phyloP scores from a whole-genome alignment of 352 stramenopile genomes.

The Globisporangium mamillatum region DNA sequence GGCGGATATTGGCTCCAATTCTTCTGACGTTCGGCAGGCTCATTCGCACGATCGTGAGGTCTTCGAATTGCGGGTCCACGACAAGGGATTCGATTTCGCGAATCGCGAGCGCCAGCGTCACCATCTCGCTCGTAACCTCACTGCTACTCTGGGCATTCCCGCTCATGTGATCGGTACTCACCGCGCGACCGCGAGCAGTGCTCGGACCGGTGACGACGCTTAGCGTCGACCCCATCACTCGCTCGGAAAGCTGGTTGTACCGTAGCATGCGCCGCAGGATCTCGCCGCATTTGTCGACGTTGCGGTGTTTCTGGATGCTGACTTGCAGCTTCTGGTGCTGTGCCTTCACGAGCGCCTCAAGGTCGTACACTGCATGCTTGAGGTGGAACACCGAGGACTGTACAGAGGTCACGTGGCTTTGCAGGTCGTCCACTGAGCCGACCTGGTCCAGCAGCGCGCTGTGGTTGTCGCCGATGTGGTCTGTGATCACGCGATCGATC shows the following conservation, averaged over 20 bases:
- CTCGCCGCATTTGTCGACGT: slow-evolving; percentile 72
- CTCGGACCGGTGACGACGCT: slow-evolving; percentile 22
- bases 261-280: slow-evolving; percentile 70
- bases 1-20: slow-evolving; percentile 43
- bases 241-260: slow-evolving; percentile 73
- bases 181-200: not conserved
- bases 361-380: slow-evolving; percentile 55
- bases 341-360: slow-evolving; percentile 51
- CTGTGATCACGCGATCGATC: slow-evolving; percentile 77
- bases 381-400: slow-evolving; percentile 63
- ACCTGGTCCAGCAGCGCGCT: slow-evolving; percentile 65
- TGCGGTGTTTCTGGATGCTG: slow-evolving; percentile 73
- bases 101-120: slow-evolving; percentile 63
- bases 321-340: slow-evolving; percentile 57
- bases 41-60: slow-evolving; percentile 62
- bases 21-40: slow-evolving; percentile 48
- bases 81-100: slow-evolving; percentile 64
- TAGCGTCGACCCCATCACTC: slow-evolving; percentile 38
- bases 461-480: slow-evolving; percentile 78
- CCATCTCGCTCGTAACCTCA: slow-evolving; percentile 37
- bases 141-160: slow-evolving; percentile 8
- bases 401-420: slow-evolving; percentile 51
- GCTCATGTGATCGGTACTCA: slow-evolving; percentile 10
- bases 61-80: slow-evolving; percentile 52
- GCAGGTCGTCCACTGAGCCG: slow-evolving; percentile 74